phyloP scores from a whole-genome alignment of 1,284 basidiomycete genomes.

The Afroboletus lepidellus region DNA sequence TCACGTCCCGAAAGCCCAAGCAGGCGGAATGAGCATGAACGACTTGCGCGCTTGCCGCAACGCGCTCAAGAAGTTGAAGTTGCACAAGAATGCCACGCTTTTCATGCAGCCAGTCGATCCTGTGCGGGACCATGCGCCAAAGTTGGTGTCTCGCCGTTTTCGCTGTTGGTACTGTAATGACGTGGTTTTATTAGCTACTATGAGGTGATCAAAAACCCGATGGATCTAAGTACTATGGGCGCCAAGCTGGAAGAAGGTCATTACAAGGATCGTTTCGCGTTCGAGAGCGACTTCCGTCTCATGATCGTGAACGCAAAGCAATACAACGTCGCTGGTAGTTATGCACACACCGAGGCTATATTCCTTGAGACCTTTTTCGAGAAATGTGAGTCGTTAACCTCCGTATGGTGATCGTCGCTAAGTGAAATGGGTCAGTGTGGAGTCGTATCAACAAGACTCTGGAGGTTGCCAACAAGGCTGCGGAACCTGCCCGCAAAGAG shows the following conservation, averaged over 20 bases:
- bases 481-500: conserved; percentile 31
- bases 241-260: conserved; percentile 88
- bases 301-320: conserved; percentile 87
- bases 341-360: conserved; percentile 76
- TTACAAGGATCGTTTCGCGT: conserved; percentile 82
- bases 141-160: conserved; percentile 49
- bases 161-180: conserved; percentile 9
- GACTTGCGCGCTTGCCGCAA: conserved; percentile 82
- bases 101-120: conserved; percentile 93
- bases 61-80: conserved; percentile 79
- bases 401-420: neutral
- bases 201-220: conserved; percentile 86
- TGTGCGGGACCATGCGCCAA: conserved; percentile 79
- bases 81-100: conserved; percentile 65
- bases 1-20: conserved; percentile 69
- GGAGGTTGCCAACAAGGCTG: conserved; percentile 43
- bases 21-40: conserved; percentile 76
- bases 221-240: conserved; percentile 90
- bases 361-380: conserved; percentile 83
- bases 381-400: conserved; percentile 57
- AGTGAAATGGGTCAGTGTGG: conserved; percentile 53
- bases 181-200: conserved; percentile 65
- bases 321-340: conserved; percentile 79
- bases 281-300: conserved; percentile 85
- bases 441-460: conserved; percentile 75